These are phyloP conservation scores for Agaricus blazei DNA, from an alignment of 768 basidiomycete genomes.

Conservation along the genomic window DNA sequence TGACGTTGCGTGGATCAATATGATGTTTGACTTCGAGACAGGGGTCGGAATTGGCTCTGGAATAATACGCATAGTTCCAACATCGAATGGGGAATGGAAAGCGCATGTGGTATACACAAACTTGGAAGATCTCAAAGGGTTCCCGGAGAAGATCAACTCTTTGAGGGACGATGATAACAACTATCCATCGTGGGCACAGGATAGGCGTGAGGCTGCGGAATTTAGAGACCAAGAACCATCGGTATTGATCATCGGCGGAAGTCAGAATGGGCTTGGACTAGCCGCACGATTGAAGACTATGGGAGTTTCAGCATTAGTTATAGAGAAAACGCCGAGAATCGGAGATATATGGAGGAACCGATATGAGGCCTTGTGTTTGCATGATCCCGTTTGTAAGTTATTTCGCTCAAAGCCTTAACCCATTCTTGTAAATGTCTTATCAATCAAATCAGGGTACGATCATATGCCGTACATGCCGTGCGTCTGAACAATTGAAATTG, in stretches of 20 bases:
- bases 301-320: slow-evolving; percentile 45
- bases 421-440: background rate
- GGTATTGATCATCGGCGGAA: slow-evolving; percentile 53
- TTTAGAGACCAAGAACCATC: slow-evolving; percentile 43
- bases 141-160: slow-evolving; percentile 37
- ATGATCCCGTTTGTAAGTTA: slow-evolving; percentile 50
- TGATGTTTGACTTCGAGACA: slow-evolving; percentile 41
- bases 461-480: slow-evolving; percentile 6
- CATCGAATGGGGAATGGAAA: slow-evolving; percentile 32
- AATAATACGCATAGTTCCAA: slow-evolving; percentile 40
- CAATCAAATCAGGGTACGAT: slow-evolving; percentile 26
- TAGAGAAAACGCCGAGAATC: slow-evolving; percentile 50
- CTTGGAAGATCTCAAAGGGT: slow-evolving; percentile 39
- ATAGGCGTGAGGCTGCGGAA: slow-evolving; percentile 30
- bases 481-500: slow-evolving; percentile 10
- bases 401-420: background rate
- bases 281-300: slow-evolving; percentile 57
- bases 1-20: slow-evolving; percentile 43
- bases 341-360: slow-evolving; percentile 62
- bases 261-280: slow-evolving; percentile 56
- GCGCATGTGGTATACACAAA: slow-evolving; percentile 49
- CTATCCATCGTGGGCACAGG: slow-evolving; percentile 45
- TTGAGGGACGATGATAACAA: slow-evolving; percentile 31
- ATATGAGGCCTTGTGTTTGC: slow-evolving; percentile 53
- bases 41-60: slow-evolving; percentile 37